phyloP scores from a whole-genome alignment of 495 filamentous ascomycete species.

The Friedmanniomyces endolithicus region DNA sequence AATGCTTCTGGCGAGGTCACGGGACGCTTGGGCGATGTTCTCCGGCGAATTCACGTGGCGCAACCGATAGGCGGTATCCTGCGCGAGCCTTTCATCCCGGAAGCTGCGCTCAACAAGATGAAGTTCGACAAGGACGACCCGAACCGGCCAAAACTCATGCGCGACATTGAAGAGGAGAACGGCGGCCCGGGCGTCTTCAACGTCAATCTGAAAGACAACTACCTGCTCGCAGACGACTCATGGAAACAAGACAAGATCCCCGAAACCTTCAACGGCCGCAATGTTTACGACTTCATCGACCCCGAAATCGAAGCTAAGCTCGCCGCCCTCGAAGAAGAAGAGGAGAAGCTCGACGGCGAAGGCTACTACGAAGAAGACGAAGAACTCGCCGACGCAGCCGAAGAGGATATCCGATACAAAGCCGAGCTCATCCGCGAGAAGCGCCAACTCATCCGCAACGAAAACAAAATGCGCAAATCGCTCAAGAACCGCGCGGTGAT shows the following conservation, averaged over 20 bases:
- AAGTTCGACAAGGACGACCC: constrained; percentile 88
- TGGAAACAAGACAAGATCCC: constrained; percentile 96
- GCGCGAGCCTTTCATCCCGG: constrained; percentile 78
- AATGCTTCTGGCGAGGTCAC: constrained; percentile 58
- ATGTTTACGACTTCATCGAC: constrained; percentile 93
- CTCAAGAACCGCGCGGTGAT: constrained; percentile 93
- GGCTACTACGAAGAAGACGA: constrained; percentile 65
- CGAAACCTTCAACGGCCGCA: constrained; percentile 84
- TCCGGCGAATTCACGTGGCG: constrained; percentile 89
- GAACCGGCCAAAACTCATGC: constrained; percentile 59
- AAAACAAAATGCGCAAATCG: constrained; percentile 78
- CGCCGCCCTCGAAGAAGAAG: constrained; percentile 81
- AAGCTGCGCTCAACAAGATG: constrained; percentile 62
- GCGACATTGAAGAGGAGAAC: constrained; percentile 83
- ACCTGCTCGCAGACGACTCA: constrained; percentile 66
- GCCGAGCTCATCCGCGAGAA: constrained; percentile 93
- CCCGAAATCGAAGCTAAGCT: constrained; percentile 91
- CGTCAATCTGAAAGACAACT: constrained; percentile 77
- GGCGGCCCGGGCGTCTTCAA: constrained; percentile 94
- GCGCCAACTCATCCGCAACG: constrained; percentile 74
- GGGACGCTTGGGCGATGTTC: constrained; percentile 72
- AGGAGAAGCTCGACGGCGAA: constrained; percentile 74
- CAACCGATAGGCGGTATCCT: constrained; percentile 69
- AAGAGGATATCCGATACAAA: constrained; percentile 76
- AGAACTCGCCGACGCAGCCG: constrained; percentile 45